A percentile compares a stretch with the other conserved stretches of the same genome.
These are phyloP conservation scores for Begonia fuchsioides DNA, from an alignment of 306 rosid species.

Conservation along the genomic window DNA sequence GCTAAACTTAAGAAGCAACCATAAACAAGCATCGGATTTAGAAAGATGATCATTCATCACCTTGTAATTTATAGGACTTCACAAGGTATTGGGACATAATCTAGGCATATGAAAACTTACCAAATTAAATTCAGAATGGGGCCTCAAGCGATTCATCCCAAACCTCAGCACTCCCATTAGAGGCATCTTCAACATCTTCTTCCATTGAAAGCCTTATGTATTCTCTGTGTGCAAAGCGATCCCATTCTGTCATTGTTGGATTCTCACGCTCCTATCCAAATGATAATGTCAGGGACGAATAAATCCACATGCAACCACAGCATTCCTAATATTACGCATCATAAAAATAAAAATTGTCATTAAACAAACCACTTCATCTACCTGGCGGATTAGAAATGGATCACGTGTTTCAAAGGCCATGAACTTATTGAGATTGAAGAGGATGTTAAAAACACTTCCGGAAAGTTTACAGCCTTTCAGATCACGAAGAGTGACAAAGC, in stretches of 20 bases:
- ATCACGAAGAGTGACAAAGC: conserved; percentile 58
- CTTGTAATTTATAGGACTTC: too few relatives aligned
- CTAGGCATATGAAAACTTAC: conserved; percentile 16
- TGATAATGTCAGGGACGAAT: conserved; percentile 17
- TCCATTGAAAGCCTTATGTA: conserved; percentile 99
- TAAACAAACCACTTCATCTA: conserved; percentile 7
- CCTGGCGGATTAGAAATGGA: conserved; percentile 99
- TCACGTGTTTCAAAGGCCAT: conserved; percentile 99
- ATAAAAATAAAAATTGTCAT: background rate
- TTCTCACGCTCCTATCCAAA: conserved; percentile 92
- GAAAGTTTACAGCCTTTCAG: conserved; percentile 92
- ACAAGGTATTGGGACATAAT: too few relatives aligned
- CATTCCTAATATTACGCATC: too few relatives aligned
- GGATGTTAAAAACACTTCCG: conserved; percentile 87
- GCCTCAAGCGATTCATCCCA: conserved; percentile 99
- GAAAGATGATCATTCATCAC: too few relatives aligned
- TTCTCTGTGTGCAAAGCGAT: conserved; percentile 98
- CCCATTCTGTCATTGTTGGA: conserved; percentile 99
- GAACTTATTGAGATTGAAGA: conserved; percentile 95
- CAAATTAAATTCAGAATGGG: conserved; percentile 52
- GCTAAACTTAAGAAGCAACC: too few relatives aligned
- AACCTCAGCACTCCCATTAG: conserved; percentile 99
- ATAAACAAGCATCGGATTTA: too few relatives aligned
- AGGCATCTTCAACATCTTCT: conserved; percentile 99
- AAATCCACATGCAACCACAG: background rate